phyloP scores from a whole-genome alignment of 805 yeast genomes.

The Kuraishia hungarica region DNA sequence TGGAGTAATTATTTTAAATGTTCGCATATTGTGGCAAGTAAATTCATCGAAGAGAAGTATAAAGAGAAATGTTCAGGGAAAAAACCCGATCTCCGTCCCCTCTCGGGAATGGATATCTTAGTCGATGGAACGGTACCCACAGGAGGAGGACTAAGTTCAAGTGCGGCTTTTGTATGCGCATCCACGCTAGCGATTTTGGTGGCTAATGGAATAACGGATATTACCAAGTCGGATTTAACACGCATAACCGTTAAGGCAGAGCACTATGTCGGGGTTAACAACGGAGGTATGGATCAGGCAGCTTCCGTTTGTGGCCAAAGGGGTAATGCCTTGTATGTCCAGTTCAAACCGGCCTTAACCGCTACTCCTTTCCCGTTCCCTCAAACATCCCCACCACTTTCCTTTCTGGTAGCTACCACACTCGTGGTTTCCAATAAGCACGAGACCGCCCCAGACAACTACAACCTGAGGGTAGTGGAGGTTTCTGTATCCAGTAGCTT shows the following conservation, averaged over 20 bases:
- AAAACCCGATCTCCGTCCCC: no score
- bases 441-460: constrained; percentile 62
- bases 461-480: constrained; percentile 66
- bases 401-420: constrained; percentile 57
- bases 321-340: constrained; percentile 49
- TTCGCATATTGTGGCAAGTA: constrained; percentile 52
- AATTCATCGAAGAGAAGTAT: constrained; percentile 24
- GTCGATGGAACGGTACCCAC: constrained; percentile 64
- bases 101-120: constrained; percentile 39
- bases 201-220: constrained; percentile 34
- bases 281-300: constrained; percentile 78
- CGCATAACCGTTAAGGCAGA: constrained; percentile 57
- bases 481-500: constrained; percentile 59
- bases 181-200: constrained; percentile 48
- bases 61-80: neutral
- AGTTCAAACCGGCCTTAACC: constrained; percentile 48
- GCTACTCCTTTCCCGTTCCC: constrained; percentile 53
- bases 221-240: constrained; percentile 42
- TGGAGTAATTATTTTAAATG: constrained; percentile 71
- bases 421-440: constrained; percentile 55
- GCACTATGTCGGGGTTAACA: constrained; percentile 65
- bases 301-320: constrained; percentile 60
- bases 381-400: constrained; percentile 29
- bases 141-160: constrained; percentile 63
- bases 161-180: constrained; percentile 66